A percentile compares a stretch with the other conserved stretches of the same genome.
phyloP scores from a whole-genome alignment of 306 rosid genomes.

The Pyrus betulifolia region DNA sequence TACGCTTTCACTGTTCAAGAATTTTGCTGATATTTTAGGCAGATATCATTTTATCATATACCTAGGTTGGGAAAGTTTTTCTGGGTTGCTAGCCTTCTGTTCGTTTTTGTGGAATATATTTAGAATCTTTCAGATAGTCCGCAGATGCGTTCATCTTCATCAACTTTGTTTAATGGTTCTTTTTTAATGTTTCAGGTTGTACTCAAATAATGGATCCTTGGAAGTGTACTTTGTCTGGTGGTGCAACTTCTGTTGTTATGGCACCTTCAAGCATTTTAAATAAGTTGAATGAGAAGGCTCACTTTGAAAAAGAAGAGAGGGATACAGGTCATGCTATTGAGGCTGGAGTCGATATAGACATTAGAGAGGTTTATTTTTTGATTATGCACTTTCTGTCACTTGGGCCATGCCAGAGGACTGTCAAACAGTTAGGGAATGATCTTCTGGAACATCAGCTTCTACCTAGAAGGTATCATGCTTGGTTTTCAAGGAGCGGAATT shows the following conservation, averaged over 20 bases:
- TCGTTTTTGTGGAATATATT: background rate
- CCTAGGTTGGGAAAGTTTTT: background rate
- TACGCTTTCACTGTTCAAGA: background rate
- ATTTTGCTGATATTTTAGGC: background rate
- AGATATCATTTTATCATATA: background rate
- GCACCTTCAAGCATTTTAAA: conserved; percentile 41
- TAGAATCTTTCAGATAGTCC: background rate
- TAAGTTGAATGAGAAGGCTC: conserved; percentile 46
- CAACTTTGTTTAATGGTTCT: conserved; percentile 1
- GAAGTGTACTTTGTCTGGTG: conserved; percentile 44
- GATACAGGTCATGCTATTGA: conserved; percentile 23
- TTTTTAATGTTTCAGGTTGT: conserved; percentile 31
- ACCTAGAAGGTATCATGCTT: conserved; percentile 89
- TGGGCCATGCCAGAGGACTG: conserved; percentile 75
- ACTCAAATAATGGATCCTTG: conserved; percentile 40
- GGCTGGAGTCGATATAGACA: conserved; percentile 55
- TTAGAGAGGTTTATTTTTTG: conserved; percentile 68
- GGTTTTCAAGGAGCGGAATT: conserved; percentile 64
- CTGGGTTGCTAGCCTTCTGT: background rate
- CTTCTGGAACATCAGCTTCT: conserved; percentile 73
- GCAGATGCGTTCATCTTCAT: background rate
- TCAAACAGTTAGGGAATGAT: conserved; percentile 52
- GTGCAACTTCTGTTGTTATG: conserved; percentile 32
- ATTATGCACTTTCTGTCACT: conserved; percentile 71
- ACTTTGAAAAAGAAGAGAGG: conserved; percentile 18